Base-by-base conservation (phyloP, 1,284 basidiomycete genomes). In the Dichomitus squalens region DNA sequence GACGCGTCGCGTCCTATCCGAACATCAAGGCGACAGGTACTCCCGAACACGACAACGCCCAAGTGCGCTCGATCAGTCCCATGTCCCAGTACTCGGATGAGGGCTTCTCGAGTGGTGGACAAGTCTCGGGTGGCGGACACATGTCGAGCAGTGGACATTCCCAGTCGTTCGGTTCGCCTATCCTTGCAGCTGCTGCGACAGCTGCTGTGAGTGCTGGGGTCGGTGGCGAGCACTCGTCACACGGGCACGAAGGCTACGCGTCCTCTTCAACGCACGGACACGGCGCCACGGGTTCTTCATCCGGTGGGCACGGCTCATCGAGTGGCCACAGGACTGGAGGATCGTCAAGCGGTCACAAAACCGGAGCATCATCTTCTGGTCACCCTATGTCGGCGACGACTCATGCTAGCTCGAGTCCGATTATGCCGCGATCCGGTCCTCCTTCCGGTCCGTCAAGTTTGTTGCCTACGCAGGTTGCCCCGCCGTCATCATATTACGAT, bases 401-500 rank as follows among this genome's bases (percentile, higher is more conserved):
- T 55, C 57, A 25, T 65, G 57, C 33, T 12, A 57, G 59, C 29
- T 29, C 52, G 6, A 46, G 63, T 4, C 63, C 66, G 12, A 43
- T 59, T 34, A n/a, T 34, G n/a, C 52, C 16, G 16, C 35, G 27
- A 21, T 16, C 35, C 35, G 16, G 16, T n/a, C 51, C 23, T 18
- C 20, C n/a, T 7, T 61, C 65, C 5, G 59, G 52, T 16, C 65
- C 62, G 14, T 69, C 65, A 11, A 69, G 68, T 34, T 46, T 69
- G 39, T 60, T 69, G 14, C 69, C 68, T 3, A 66, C 69, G 1
- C 61, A 66, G 20, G 31, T 18, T 4, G 29, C 44, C 18, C 64
- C 64, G 12, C 68, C 68, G 1, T 66, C 66, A 16, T 59, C 66
- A 4, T 67, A 58, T 47, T 60, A 59, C 31, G 44, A 47, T 5